Evolutionary conservation across 495 filamentous ascomycete genomes (phyloP).

Genomic region (Acidomyces sp.): DNA sequence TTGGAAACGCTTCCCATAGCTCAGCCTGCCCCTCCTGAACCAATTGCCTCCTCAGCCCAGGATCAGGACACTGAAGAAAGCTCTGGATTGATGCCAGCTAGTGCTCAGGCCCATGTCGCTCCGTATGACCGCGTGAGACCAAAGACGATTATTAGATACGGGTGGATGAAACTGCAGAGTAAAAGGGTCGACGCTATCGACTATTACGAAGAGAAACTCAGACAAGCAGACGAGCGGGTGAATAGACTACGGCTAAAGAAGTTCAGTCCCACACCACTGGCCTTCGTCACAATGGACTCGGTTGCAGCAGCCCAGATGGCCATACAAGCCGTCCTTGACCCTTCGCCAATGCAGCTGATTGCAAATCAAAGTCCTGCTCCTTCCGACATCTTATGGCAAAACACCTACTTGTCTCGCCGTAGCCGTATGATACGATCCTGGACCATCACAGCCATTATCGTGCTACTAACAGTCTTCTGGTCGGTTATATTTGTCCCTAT

Average conservation of each 20-base stretch:
- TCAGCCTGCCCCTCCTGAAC: slow-evolving; percentile 35
- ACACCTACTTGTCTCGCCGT: slow-evolving; percentile 72
- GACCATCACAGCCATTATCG: slow-evolving; percentile 69
- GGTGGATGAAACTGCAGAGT: slow-evolving; percentile 57
- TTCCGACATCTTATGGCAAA: slow-evolving; percentile 80
- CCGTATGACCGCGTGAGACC: slow-evolving; percentile 45
- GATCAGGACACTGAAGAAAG: slow-evolving; percentile 34
- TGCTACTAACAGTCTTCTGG: slow-evolving; percentile 78
- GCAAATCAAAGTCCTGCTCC: slow-evolving; percentile 79
- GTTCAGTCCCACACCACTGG: slow-evolving; percentile 64
- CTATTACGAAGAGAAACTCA: slow-evolving; percentile 81
- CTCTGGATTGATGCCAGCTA: slow-evolving; percentile 39
- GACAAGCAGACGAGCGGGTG: slow-evolving; percentile 67
- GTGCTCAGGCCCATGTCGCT: slow-evolving; percentile 30
- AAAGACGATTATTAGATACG: slow-evolving; percentile 62
- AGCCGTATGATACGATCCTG: slow-evolving; percentile 63
- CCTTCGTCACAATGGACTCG: slow-evolving; percentile 95
- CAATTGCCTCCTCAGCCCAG: slow-evolving; percentile 22
- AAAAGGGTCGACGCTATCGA: slow-evolving; percentile 79
- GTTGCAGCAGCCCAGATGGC: slow-evolving; percentile 90
- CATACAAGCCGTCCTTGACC: slow-evolving; percentile 81
- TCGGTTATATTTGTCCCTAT: slow-evolving; percentile 69
- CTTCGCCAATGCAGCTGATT: slow-evolving; percentile 69
- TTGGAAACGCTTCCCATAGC: slow-evolving; percentile 39
- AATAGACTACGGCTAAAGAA: slow-evolving; percentile 54